A percentile compares a stretch with the other conserved stretches of the same genome.
These are phyloP conservation scores for Gloeopeniophorella convolvens DNA, from an alignment of 768 basidiomycete species.

Conservation along the genomic window DNA sequence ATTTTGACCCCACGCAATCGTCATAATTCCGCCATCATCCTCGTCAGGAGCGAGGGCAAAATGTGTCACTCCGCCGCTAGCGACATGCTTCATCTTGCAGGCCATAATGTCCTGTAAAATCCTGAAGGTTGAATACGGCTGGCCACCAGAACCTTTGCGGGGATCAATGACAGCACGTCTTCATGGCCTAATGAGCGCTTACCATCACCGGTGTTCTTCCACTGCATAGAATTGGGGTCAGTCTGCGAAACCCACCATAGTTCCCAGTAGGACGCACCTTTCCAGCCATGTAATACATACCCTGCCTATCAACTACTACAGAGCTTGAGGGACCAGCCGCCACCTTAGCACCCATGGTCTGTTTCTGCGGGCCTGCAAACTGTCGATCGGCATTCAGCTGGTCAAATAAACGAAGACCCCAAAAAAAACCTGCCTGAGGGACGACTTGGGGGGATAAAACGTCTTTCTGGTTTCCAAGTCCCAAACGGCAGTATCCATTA, in stretches of 20 bases:
- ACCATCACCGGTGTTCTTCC: conserved; percentile 96
- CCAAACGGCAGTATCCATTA: conserved; percentile 87
- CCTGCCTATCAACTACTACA: conserved; percentile 76
- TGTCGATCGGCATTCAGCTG: too few relatives aligned
- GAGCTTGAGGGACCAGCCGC: conserved; percentile 78
- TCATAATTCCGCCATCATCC: conserved; percentile 61
- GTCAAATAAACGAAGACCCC: not conserved
- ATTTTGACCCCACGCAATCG: conserved; percentile 80
- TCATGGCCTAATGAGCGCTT: conserved; percentile 14
- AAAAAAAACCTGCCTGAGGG: conserved; percentile 51
- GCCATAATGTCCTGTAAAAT: conserved; percentile 85
- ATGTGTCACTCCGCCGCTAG: conserved; percentile 85
- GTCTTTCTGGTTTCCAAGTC: conserved; percentile 81
- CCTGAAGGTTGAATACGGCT: conserved; percentile 83
- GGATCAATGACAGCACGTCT: conserved; percentile 7
- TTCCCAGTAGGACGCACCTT: conserved; percentile 40
- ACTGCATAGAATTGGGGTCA: conserved; percentile 38
- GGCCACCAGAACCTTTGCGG: conserved; percentile 75
- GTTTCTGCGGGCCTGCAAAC: conserved; percentile 68
- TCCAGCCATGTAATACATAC: conserved; percentile 85
- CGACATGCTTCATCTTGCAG: conserved; percentile 65
- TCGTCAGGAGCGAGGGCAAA: conserved; percentile 75
- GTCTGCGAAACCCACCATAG: not conserved
- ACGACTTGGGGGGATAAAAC: conserved; percentile 74
- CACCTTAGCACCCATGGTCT: conserved; percentile 55